Base-by-base conservation (phyloP, 495 filamentous ascomycete genomes). In the Trichoderma erinaceum region DNA sequence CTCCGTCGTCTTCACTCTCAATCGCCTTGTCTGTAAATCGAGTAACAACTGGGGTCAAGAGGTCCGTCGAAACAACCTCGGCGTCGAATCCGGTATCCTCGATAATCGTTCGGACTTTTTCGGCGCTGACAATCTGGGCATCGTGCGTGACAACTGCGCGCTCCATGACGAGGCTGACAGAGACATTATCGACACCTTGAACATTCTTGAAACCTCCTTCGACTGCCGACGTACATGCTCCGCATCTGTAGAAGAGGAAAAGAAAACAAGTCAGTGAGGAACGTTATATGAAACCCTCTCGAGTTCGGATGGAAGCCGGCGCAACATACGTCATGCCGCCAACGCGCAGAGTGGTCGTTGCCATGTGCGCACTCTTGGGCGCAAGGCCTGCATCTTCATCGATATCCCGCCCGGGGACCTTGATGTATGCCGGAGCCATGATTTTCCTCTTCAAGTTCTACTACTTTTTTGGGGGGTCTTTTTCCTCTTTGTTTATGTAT, bases 21-120 rank as follows among this genome's bases (percentile, higher is more conserved):
- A 78, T 67, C 5, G 23, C 44, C n/a, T 46, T 43, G 44, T 46
- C 43, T 56, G 71, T 44, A 66, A 74, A 66, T 50, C 71, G 71
- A 25, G 70, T 71, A 25, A 74, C 76, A 73, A 66, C 67, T 27
- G 82, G 77, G 50, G 81, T 79, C 4, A 87, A 84, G 27, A 87
- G 72, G 73, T 97, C 92, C 3, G 96, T 92, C 3, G 90, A 88
- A 12, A 98, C 73, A n/a, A 99, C 85, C 69, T 91, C 85, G n/a
- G 91, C 93, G 73, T 95, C 96, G 79, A 99, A 99, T 2, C 95
- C 95, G 38, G 92, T 83, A 72, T 97, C 95, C 71, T 97, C 93
- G 74, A 99, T 95, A 32, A 91, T 90, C 67, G 96, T 91, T 69
- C 85, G 85, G 63, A 97, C 82, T 71, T 86, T 80, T 32, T 91